Evolutionary conservation across 2,329 filamentous ascomycete genomes (phyloP).

Genomic region (Tolypocladium cylindrosporum): DNA sequence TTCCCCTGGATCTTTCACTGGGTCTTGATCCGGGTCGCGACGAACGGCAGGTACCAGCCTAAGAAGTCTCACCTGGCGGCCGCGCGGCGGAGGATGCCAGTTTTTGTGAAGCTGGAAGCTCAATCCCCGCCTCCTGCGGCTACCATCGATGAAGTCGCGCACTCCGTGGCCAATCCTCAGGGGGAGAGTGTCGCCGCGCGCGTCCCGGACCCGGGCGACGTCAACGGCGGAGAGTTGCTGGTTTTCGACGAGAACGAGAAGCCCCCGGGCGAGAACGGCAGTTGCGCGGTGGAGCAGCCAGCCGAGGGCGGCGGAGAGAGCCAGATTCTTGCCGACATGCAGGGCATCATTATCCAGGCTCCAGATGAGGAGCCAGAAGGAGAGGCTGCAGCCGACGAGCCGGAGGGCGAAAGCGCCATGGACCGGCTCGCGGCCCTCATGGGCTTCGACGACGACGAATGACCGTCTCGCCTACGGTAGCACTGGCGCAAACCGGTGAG

Average conservation of each 20-base stretch:
- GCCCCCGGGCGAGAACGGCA: background rate
- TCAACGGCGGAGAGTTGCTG: background rate
- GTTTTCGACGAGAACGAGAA: background rate
- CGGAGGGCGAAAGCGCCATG: background rate
- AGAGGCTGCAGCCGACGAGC: background rate
- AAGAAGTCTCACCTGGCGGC: conserved; percentile 8
- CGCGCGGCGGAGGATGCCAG: conserved; percentile 2
- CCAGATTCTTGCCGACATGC: background rate
- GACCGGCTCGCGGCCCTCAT: conserved; percentile 1
- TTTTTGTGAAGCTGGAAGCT: background rate
- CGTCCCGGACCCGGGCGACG: background rate
- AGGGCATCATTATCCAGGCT: background rate
- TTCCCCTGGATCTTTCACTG: conserved; percentile 87
- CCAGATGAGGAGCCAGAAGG: background rate
- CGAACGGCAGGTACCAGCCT: conserved; percentile 13
- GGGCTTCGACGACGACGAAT: background rate
- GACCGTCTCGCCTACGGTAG: background rate
- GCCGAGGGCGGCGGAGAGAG: background rate
- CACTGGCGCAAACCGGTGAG: too few species aligned
- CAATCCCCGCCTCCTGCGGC: background rate
- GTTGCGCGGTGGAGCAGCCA: too few species aligned
- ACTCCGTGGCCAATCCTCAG: background rate
- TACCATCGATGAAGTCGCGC: background rate
- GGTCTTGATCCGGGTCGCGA: conserved; percentile 31
- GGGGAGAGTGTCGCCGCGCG: background rate